A percentile compares a stretch with the other conserved stretches of the same genome.
phyloP scores from a whole-genome alignment of 2,329 filamentous ascomycete species.

The Sordariomycetes sp. region DNA sequence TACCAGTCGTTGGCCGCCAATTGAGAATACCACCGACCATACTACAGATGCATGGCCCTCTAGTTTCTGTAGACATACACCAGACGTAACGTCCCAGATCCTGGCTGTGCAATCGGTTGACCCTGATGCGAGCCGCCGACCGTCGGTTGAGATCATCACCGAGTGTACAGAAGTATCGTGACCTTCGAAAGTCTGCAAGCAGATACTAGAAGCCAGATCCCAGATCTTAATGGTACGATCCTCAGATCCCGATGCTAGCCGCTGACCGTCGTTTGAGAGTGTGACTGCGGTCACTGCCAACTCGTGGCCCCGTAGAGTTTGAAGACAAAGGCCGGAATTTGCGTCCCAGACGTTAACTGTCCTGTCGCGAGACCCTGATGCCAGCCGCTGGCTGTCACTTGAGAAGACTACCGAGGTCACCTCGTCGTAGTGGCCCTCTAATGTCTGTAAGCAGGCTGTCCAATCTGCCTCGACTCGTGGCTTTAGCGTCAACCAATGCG shows the following conservation, averaged over 20 bases:
- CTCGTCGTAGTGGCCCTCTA: conserved; percentile 1
- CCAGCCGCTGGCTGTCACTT: conserved; percentile 1
- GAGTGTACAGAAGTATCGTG: not conserved
- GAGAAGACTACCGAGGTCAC: conserved; percentile 5
- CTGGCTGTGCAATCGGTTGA: not conserved
- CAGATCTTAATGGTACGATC: not conserved
- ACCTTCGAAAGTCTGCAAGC: not conserved
- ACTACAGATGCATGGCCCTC: conserved; percentile 1
- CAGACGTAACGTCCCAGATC: not conserved
- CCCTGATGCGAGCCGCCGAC: not conserved
- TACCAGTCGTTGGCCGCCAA: conserved; percentile 4
- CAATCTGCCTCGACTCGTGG: not conserved
- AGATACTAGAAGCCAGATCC: not conserved
- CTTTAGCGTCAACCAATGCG: not conserved
- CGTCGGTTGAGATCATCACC: not conserved
- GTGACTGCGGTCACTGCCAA: not conserved
- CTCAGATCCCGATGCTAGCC: not conserved
- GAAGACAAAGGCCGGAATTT: not conserved
- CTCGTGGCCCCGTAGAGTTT: not conserved
- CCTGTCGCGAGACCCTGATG: not conserved
- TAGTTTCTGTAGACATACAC: not conserved
- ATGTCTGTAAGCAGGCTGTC: conserved; percentile 4
- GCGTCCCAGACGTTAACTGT: conserved; percentile 1
- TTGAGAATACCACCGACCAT: conserved; percentile 10
- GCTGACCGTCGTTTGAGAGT: not conserved